A percentile compares a stretch with the other conserved stretches of the same genome.
Evolutionary conservation across 163 green algal species (phyloP).

Genomic region (Scenedesmus sp.): DNA sequence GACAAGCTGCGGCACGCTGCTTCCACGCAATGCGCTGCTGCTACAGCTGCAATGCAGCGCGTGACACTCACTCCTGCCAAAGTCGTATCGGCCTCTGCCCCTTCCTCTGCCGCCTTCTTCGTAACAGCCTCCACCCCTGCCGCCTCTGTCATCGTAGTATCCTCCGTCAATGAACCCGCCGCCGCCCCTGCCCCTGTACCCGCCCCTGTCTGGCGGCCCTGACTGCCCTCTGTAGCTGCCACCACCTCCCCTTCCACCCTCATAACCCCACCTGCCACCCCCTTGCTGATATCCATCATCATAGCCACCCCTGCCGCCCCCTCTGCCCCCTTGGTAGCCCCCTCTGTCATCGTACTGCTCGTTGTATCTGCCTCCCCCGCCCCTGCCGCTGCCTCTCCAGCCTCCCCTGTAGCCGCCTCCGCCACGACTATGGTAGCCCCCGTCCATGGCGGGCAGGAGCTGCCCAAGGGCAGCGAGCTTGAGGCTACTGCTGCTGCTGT

Average conservation of each 20-base stretch:
- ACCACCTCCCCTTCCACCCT: neutral
- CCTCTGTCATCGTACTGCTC: neutral
- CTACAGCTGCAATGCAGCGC: neutral
- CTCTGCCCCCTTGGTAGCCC: conserved; percentile 28
- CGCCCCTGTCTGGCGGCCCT: neutral
- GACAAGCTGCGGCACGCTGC: neutral
- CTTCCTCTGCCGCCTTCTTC: neutral
- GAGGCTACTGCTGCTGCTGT: neutral
- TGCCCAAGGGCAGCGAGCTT: neutral
- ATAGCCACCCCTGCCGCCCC: conserved; percentile 15
- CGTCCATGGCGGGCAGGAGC: conserved; percentile 1
- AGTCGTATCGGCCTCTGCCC: conserved; percentile 42
- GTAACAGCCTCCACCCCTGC: neutral
- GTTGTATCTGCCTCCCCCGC: conserved; percentile 11
- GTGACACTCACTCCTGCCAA: conserved; percentile 33
- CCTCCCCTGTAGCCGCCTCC: conserved; percentile 27
- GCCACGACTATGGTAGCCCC: neutral
- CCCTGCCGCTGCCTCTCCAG: conserved; percentile 17
- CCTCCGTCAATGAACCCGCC: neutral
- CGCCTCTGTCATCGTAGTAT: neutral
- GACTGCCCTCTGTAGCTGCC: neutral
- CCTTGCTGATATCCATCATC: conserved; percentile 33
- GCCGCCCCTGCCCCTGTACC: conserved; percentile 20
- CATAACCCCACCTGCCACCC: conserved; percentile 35
- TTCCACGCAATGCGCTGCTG: neutral